A percentile compares a stretch with the other conserved stretches of the same genome.
Conservation (phyloP, 306 rosid genomes). For the Cucurbita maxima region DNA sequence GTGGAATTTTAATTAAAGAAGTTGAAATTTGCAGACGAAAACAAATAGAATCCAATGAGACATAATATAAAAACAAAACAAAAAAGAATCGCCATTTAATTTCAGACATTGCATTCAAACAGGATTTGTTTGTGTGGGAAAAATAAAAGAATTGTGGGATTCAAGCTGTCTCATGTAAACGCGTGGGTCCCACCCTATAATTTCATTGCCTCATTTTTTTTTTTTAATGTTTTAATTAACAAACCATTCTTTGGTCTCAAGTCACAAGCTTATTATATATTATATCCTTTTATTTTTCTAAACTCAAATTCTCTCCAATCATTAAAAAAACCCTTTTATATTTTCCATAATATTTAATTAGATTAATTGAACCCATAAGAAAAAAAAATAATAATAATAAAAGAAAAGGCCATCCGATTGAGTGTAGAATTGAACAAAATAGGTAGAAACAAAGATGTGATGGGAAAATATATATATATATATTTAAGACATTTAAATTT, state of each 20-base stretch:
- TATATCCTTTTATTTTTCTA: background rate
- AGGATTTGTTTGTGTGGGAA: background rate
- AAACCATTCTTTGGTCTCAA: background rate
- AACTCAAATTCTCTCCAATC: background rate
- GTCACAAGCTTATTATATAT: background rate
- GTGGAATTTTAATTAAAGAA: constrained; percentile 21
- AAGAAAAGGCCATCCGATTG: background rate
- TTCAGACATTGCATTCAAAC: background rate
- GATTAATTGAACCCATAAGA: background rate
- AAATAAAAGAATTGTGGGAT: constrained; percentile 13
- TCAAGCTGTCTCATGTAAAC: constrained; percentile 28
- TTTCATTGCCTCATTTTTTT: constrained; percentile 1
- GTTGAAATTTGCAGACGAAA: constrained; percentile 22
- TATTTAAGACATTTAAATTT: background rate
- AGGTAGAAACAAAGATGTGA: background rate
- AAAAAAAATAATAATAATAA: too few relatives aligned
- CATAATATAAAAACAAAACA: background rate
- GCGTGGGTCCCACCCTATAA: constrained; percentile 23
- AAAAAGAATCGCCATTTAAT: background rate
- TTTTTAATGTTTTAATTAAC: background rate
- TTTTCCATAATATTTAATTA: background rate
- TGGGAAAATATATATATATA: background rate
- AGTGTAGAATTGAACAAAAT: background rate
- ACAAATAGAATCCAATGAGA: constrained; percentile 46
- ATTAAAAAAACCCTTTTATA: background rate